These are phyloP conservation scores for Gypsophila paniculata DNA, from an alignment of 179 eudicot genomes.

Conservation along the genomic window DNA sequence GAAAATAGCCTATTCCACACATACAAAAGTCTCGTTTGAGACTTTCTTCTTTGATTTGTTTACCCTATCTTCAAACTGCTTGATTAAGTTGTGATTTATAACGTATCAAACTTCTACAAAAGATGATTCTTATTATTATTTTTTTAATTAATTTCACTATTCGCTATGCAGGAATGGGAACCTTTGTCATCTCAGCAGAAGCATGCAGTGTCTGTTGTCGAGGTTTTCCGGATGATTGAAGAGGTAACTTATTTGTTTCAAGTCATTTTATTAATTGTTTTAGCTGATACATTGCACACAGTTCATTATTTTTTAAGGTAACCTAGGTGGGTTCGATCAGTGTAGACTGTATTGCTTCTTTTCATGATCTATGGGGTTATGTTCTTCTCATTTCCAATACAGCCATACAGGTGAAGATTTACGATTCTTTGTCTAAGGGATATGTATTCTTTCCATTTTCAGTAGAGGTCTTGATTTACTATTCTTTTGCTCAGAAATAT, in stretches of 20 bases:
- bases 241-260: conserved; percentile 44
- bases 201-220: conserved; percentile 76
- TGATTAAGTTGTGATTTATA: conserved; percentile 3
- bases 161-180: conserved; percentile 67
- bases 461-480: too few relatives aligned
- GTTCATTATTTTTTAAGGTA: not conserved
- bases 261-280: not conserved
- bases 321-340: not conserved
- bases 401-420: too few relatives aligned
- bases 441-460: too few relatives aligned
- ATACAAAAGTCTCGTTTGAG: too few relatives aligned
- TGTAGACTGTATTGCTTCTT: too few relatives aligned
- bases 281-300: not conserved
- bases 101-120: not conserved
- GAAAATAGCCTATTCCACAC: too few relatives aligned
- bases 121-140: not conserved
- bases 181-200: conserved; percentile 81
- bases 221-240: conserved; percentile 86
- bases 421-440: too few relatives aligned
- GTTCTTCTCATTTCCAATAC: too few relatives aligned
- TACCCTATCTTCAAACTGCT: not conserved
- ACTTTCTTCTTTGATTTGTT: too few relatives aligned
- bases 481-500: too few relatives aligned
- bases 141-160: not conserved
- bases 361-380: too few relatives aligned